phyloP scores from a whole-genome alignment of 768 basidiomycete genomes.

The Russula sp. region DNA sequence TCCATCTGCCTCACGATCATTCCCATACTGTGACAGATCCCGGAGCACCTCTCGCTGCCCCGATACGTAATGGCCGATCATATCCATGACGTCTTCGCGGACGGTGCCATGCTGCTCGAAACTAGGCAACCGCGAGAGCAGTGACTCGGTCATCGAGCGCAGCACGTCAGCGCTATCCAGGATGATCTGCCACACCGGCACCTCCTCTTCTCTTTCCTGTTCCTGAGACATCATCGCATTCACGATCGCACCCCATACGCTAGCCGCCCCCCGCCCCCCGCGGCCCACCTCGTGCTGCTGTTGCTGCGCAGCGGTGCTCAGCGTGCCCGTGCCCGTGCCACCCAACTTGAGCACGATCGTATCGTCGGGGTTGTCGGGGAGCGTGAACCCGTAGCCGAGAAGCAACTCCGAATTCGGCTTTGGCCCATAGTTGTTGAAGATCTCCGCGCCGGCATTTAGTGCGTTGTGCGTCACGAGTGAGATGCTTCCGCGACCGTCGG shows the following conservation, averaged over 20 bases:
- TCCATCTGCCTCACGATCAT: constrained; percentile 39
- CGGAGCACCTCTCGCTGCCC: constrained; percentile 24
- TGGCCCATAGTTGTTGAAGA: constrained; percentile 89
- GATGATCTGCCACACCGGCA: constrained; percentile 42
- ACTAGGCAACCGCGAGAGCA: constrained; percentile 44
- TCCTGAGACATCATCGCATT: constrained; percentile 27
- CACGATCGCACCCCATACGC: constrained; percentile 52
- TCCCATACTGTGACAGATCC: constrained; percentile 44
- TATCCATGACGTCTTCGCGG: constrained; percentile 51
- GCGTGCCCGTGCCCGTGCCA: constrained; percentile 30
- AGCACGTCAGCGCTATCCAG: constrained; percentile 62
- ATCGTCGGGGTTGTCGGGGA: constrained; percentile 77
- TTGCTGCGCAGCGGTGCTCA: constrained; percentile 18
- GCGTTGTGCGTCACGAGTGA: constrained; percentile 53
- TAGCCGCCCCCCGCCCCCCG: constrained; percentile 43
- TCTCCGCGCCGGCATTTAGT: constrained; percentile 40
- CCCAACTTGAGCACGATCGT: constrained; percentile 76
- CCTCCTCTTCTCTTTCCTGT: constrained; percentile 21
- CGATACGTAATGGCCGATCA: constrained; percentile 63
- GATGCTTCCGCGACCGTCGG: constrained; percentile 33
- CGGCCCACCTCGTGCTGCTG: constrained; percentile 60
- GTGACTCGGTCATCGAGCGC: constrained; percentile 53
- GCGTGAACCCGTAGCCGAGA: constrained; percentile 85
- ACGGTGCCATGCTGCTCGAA: not conserved
- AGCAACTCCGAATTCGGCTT: constrained; percentile 89